These are phyloP conservation scores for Candida hungchunana DNA, from an alignment of 805 yeast species.

Conservation along the genomic window DNA sequence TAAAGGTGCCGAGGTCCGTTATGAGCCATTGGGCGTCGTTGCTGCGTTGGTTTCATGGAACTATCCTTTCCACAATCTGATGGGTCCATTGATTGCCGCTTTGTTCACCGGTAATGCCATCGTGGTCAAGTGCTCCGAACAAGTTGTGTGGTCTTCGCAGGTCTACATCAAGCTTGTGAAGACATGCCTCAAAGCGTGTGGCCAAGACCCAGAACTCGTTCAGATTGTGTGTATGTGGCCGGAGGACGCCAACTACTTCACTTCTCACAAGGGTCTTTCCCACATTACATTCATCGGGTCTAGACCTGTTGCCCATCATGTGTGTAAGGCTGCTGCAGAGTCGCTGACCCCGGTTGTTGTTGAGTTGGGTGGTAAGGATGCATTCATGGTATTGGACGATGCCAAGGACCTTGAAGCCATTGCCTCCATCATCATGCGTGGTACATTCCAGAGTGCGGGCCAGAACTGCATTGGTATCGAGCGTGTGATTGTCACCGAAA, in stretches of 20 bases:
- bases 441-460: constrained; percentile 95
- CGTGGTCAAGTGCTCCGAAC: constrained; percentile 91
- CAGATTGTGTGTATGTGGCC: constrained; percentile 90
- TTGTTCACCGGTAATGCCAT: constrained; percentile 89
- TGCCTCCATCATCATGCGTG: constrained; percentile 85
- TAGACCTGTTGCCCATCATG: constrained; percentile 89
- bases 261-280: constrained; percentile 74
- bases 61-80: constrained; percentile 89
- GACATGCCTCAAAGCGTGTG: constrained; percentile 67
- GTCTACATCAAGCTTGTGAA: constrained; percentile 71
- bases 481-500: constrained; percentile 78
- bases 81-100: constrained; percentile 91
- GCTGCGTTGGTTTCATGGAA: constrained; percentile 95
- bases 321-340: constrained; percentile 75
- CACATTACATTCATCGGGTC: constrained; percentile 97
- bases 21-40: constrained; percentile 86
- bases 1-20: constrained; percentile 89
- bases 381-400: constrained; percentile 82
- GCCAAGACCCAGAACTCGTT: constrained; percentile 74
- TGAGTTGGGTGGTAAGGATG: constrained; percentile 96
- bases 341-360: constrained; percentile 93
- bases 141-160: constrained; percentile 90
- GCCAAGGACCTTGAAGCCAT: constrained; percentile 51
- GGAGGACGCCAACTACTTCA: constrained; percentile 78
- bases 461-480: constrained; percentile 98